A percentile compares a stretch with the other conserved stretches of the same genome.
These are phyloP conservation scores for Dianthus caryophyllus DNA, from an alignment of 148 eudicot species.

Conservation along the genomic window DNA sequence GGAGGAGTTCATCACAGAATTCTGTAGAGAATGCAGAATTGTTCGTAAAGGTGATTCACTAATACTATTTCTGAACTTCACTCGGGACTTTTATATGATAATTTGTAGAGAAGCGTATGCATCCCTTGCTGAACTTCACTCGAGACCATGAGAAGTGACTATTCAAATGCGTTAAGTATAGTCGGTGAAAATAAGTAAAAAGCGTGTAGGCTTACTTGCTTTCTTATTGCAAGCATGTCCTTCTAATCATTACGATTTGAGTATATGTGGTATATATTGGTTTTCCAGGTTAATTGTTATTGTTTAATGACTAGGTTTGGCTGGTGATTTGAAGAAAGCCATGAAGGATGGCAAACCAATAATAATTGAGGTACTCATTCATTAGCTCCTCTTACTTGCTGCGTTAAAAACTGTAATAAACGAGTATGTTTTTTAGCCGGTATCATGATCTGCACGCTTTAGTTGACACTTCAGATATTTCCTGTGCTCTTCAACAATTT, in stretches of 20 bases:
- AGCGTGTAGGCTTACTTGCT: too few relatives aligned
- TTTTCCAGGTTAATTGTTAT: neutral
- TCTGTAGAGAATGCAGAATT: slow-evolving; percentile 97
- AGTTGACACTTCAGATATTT: neutral
- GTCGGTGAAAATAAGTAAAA: too few relatives aligned
- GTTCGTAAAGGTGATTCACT: slow-evolving; percentile 81
- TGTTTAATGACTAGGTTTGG: slow-evolving; percentile 55
- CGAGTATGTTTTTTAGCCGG: neutral
- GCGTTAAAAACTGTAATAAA: neutral
- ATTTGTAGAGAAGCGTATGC: too few relatives aligned
- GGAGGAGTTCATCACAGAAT: slow-evolving; percentile 93
- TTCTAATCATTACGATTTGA: neutral
- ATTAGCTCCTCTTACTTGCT: neutral
- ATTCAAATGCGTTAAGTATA: neutral
- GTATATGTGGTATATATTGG: neutral
- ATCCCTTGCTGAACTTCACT: neutral
- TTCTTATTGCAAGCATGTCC: neutral
- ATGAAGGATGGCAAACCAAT: slow-evolving; percentile 99
- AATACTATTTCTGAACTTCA: neutral
- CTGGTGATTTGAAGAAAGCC: slow-evolving; percentile 98
- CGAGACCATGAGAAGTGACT: slow-evolving; percentile 1
- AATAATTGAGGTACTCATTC: slow-evolving; percentile 73
- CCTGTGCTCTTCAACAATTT: neutral
- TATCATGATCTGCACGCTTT: neutral
- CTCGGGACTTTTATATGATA: neutral